phyloP scores from a whole-genome alignment of 75 land plant genomes.

The Cryptomeria japonica region DNA sequence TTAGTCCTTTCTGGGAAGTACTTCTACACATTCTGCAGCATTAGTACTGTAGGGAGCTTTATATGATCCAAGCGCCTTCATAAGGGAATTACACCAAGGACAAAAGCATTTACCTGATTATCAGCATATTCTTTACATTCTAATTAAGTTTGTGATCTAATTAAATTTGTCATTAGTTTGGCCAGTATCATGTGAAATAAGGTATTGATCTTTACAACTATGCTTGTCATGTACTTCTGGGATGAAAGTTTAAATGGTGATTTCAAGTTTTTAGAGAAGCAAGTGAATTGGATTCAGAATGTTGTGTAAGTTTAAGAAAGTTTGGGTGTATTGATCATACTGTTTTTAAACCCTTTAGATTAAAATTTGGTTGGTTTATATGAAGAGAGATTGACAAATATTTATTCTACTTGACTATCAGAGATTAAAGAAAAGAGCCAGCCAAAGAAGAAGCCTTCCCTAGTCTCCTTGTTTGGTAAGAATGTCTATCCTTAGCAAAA shows the following conservation, averaged over 20 bases:
- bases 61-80: not conserved
- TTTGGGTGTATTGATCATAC: not conserved
- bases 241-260: not conserved
- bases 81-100: not conserved
- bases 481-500: not conserved
- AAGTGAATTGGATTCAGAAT: not conserved
- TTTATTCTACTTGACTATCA: not conserved
- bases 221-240: not conserved
- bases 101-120: not conserved
- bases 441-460: slow-evolving; percentile 12
- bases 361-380: not conserved
- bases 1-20: not conserved
- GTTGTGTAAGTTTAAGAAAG: not conserved
- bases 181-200: not conserved
- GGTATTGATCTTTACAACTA: not conserved
- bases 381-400: not conserved
- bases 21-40: not conserved
- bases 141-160: not conserved
- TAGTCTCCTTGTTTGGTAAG: slow-evolving; percentile 14
- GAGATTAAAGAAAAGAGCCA: slow-evolving; percentile 1
- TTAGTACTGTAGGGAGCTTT: not conserved
- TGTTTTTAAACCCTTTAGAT: not conserved
- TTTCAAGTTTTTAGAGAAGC: not conserved
- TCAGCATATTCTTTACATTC: not conserved
- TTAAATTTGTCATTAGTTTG: not conserved